Conservation (phyloP, 257 asterid genomes). For the Capsicum pubescens region DNA sequence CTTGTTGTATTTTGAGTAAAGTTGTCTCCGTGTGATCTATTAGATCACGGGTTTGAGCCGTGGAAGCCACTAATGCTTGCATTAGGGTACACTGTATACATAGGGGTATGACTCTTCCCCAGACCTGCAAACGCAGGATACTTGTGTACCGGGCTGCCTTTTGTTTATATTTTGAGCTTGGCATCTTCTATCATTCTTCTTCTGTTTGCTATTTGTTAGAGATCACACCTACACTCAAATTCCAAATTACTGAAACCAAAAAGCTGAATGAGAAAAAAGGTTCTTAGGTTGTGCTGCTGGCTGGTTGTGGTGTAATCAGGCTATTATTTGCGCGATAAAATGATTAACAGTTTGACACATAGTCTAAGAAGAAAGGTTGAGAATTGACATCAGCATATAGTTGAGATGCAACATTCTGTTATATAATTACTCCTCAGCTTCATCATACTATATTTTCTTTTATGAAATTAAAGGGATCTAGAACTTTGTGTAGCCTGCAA, state of each 20-base stretch:
- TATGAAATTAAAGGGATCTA: constrained; percentile 8
- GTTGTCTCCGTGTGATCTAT: no score
- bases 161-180: not conserved
- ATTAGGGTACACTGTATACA: no score
- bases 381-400: constrained; percentile 13
- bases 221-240: constrained; percentile 5
- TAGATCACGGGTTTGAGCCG: no score
- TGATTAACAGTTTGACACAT: not conserved
- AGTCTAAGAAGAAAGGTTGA: constrained; percentile 7
- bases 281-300: not conserved
- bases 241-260: not conserved
- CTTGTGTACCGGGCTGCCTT: no score
- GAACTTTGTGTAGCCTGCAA: not conserved
- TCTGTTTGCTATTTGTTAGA: not conserved
- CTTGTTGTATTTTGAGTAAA: not conserved
- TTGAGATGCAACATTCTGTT: not conserved
- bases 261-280: not conserved
- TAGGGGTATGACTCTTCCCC: no score
- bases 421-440: constrained; percentile 10
- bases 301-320: constrained; percentile 10
- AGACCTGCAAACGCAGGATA: no score
- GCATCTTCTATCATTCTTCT: not conserved
- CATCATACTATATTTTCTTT: not conserved
- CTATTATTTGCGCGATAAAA: not conserved
- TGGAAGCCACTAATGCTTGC: no score